Base-by-base conservation (phyloP, 2,329 filamentous ascomycete species). In the Xylaria sp. region DNA sequence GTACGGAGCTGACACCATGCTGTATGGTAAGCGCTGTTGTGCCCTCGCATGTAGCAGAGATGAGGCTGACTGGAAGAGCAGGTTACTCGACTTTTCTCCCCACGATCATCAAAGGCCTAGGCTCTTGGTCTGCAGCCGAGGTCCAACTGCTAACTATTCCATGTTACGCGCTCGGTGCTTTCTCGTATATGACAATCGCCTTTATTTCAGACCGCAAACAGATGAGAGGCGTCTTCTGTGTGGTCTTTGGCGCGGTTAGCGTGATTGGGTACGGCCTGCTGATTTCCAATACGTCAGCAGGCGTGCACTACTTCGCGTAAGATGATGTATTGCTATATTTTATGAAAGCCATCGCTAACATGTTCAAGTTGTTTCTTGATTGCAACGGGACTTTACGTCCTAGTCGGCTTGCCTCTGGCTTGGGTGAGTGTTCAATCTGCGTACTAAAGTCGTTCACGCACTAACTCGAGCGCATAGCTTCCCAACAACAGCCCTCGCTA, bases 111-210 rank as follows among this genome's bases (percentile, higher is more conserved):
- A 83, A 87, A 49, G 89, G 86, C 4, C 86, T 94, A 60, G 90
- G 91, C 3, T 68, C 74, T 11, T 93, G 91, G 83, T 84, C 87
- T 0, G 82, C 83, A 0, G 87, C 91, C 0, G 84, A 92, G 75
- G 87, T 93, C 6, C 92, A 94, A 78, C 87, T 92, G 38, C 85
- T 94, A 40, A 94, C 92, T 0, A 91, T 95, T 56, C 92, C 92
- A 0, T 93, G 91, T 79, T 94, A 94, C 77, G 88, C 88, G 5
- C 78, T 93, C 4, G 92, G 92, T 4, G 92, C 92, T 0, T 83
- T 90, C 6, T 87, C 86, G 0, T 94, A 93, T 77, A 87, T 94
- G 77, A 71, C 83, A 9, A 83, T 88, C 2, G 92, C 92, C 0
- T 87, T 85, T 74, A 79, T 92, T 53, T 93, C 90, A 4, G 92